Conservation (phyloP, 2,329 filamentous ascomycete species). For the Exophiala spinifera region DNA sequence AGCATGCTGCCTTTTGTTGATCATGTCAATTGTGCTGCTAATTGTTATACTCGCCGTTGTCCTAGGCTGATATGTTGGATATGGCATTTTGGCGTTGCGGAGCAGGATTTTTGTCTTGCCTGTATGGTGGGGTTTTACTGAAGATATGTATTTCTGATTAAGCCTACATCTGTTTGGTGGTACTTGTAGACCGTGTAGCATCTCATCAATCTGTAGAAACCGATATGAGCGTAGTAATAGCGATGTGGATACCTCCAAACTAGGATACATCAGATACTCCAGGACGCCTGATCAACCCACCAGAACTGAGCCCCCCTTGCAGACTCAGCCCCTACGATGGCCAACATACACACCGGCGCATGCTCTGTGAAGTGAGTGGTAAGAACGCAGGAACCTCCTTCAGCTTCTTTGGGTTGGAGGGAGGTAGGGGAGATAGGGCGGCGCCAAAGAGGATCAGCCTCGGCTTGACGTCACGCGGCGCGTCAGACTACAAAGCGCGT, state of each 20-base stretch:
- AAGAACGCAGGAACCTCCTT: too few relatives aligned
- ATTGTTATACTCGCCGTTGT: conserved; percentile 86
- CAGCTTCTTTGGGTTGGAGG: too few relatives aligned
- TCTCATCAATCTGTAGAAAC: not conserved
- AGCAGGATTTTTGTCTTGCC: conserved; percentile 1
- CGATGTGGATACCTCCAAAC: too few relatives aligned
- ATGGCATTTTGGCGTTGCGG: not conserved
- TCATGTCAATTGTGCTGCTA: conserved; percentile 81
- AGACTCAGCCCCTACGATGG: too few relatives aligned
- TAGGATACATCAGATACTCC: too few relatives aligned
- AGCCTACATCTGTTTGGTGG: not conserved
- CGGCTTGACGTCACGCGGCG: not conserved
- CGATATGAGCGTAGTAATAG: not conserved
- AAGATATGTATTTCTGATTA: not conserved
- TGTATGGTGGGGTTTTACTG: conserved; percentile 5
- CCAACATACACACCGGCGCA: too few relatives aligned
- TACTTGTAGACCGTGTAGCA: too few relatives aligned
- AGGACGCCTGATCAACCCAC: too few relatives aligned
- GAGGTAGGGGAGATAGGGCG: too few relatives aligned
- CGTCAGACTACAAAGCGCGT: not conserved
- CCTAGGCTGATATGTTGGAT: conserved; percentile 49
- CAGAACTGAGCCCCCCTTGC: too few relatives aligned
- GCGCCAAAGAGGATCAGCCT: too few relatives aligned
- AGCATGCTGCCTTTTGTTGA: conserved; percentile 85
- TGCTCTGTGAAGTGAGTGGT: too few relatives aligned